Conservation (phyloP, 2,329 filamentous ascomycete genomes). For the Fusarium sp. region DNA sequence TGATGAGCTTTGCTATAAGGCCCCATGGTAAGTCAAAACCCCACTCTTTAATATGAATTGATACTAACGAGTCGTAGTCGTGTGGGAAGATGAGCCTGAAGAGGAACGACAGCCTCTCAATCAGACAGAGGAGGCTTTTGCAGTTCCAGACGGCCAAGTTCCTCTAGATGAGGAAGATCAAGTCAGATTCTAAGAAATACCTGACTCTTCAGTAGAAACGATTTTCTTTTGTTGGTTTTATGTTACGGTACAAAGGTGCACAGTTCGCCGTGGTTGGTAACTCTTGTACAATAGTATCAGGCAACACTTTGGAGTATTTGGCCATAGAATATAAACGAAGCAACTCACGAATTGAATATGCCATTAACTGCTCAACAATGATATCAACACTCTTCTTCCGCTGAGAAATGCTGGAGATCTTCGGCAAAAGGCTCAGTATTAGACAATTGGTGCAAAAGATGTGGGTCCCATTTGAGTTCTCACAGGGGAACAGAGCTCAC, state of each 20-base stretch:
- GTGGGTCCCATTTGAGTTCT: slow-evolving; percentile 28
- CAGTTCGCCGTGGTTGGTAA: not conserved
- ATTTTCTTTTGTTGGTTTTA: not conserved
- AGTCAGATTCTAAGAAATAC: slow-evolving; percentile 41
- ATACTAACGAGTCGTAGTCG: slow-evolving; percentile 45
- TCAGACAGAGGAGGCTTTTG: slow-evolving; percentile 16
- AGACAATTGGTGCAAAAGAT: slow-evolving; percentile 36
- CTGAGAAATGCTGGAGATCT: not conserved
- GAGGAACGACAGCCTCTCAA: slow-evolving; percentile 45
- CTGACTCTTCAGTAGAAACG: not conserved
- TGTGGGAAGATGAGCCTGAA: slow-evolving; percentile 47
- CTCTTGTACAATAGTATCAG: slow-evolving; percentile 5
- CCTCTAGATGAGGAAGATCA: slow-evolving; percentile 48
- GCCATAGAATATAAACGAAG: slow-evolving; percentile 19
- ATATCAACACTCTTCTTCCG: not conserved
- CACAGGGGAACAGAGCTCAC: slow-evolving; percentile 9
- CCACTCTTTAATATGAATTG: no score
- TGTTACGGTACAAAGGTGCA: not conserved
- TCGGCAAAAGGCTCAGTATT: slow-evolving; percentile 11
- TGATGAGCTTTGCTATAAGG: slow-evolving; percentile 76
- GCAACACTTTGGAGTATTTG: not conserved
- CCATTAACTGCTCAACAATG: not conserved
- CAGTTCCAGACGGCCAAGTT: slow-evolving; percentile 21
- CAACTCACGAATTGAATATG: slow-evolving; percentile 1
- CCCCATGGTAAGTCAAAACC: slow-evolving; percentile 75